A percentile compares a stretch with the other conserved stretches of the same genome.
phyloP scores from a whole-genome alignment of 1,139 yeast genomes.

The Suhomyces wounanorum region DNA sequence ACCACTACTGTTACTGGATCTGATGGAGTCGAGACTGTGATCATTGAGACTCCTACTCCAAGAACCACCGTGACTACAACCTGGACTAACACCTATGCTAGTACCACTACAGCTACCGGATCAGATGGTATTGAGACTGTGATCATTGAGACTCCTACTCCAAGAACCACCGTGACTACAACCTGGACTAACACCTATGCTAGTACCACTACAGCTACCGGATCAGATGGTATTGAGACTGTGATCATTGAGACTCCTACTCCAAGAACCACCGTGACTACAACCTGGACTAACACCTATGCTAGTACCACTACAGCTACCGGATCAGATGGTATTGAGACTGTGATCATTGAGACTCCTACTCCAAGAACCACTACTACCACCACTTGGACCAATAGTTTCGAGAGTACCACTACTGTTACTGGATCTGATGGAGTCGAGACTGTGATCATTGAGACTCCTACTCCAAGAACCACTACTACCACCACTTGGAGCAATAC shows the following conservation, averaged over 20 bases:
- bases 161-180: conserved; percentile 16
- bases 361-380: conserved; percentile 17
- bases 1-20: conserved; percentile 13
- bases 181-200: conserved; percentile 18
- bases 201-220: conserved; percentile 11
- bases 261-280: conserved; percentile 16
- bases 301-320: conserved; percentile 12
- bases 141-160: not conserved
- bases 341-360: conserved; percentile 11
- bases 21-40: conserved; percentile 13
- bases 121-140: conserved; percentile 13
- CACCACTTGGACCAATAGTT: conserved; percentile 17
- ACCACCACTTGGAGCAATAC: conserved; percentile 15
- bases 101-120: conserved; percentile 13
- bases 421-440: conserved; percentile 4
- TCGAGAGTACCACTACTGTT: conserved; percentile 13
- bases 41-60: conserved; percentile 18
- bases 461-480: conserved; percentile 15
- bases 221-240: conserved; percentile 9
- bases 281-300: conserved; percentile 12
- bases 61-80: conserved; percentile 15
- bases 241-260: conserved; percentile 18
- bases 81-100: conserved; percentile 11
- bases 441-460: conserved; percentile 18
- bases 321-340: conserved; percentile 11